phyloP scores from a whole-genome alignment of 2,329 filamentous ascomycete genomes.

The Talaromyces sp. region DNA sequence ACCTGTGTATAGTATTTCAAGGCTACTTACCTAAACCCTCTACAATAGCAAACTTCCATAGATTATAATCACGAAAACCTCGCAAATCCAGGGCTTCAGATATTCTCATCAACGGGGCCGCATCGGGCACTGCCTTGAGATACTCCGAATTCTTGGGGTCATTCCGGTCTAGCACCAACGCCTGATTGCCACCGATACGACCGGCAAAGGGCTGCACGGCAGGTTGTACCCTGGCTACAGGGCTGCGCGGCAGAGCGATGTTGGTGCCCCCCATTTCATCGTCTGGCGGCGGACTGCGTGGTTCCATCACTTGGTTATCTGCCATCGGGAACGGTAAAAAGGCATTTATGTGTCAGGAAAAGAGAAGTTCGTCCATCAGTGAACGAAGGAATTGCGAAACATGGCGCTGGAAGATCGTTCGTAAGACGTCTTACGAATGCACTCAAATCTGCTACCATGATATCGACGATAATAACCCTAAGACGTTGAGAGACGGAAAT shows the following conservation, averaged over 20 bases:
- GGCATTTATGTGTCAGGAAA: no score
- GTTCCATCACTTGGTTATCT: not conserved
- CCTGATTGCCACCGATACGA: conserved; percentile 37
- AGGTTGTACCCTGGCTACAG: conserved; percentile 33
- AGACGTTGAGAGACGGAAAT: not conserved
- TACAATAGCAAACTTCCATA: conserved; percentile 43
- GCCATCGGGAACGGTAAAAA: not conserved
- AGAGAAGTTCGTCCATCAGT: not conserved
- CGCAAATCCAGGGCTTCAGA: conserved; percentile 33
- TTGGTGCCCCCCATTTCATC: not conserved
- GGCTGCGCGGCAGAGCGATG: not conserved
- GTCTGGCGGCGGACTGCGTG: not conserved
- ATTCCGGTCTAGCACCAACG: conserved; percentile 30
- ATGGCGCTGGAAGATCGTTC: no score
- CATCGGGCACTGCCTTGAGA: conserved; percentile 38
- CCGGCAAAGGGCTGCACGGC: conserved; percentile 44
- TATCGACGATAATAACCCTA: not conserved
- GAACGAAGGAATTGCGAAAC: not conserved
- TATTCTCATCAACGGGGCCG: conserved; percentile 40
- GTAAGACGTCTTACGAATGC: not conserved
- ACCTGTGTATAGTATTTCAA: not conserved
- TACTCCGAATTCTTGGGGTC: conserved; percentile 28
- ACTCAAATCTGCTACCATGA: no score
- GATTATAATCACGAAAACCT: conserved; percentile 29
- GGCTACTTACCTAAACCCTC: conserved; percentile 36